These are phyloP conservation scores for Fusarium sp. DNA, from an alignment of 2,329 filamentous ascomycete species.

Conservation along the genomic window DNA sequence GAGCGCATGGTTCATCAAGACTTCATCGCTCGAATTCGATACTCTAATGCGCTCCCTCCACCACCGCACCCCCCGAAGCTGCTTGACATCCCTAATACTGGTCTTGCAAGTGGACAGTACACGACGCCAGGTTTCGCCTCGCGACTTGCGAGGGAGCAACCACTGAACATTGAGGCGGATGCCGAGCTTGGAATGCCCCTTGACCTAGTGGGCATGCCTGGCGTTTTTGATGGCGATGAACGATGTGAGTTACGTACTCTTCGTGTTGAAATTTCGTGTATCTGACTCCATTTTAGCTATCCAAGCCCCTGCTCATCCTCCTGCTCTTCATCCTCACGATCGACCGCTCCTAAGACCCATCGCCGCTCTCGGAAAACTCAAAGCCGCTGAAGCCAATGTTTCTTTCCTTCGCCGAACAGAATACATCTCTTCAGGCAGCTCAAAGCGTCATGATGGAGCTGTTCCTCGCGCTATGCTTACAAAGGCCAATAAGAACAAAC, in stretches of 20 bases:
- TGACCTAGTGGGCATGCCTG: conserved; percentile 93
- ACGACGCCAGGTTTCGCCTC: conserved; percentile 92
- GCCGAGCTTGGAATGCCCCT: conserved; percentile 98
- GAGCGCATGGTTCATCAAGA: conserved; percentile 85
- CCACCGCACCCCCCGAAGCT: conserved; percentile 96
- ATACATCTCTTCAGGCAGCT: conserved; percentile 79
- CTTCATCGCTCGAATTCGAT: conserved; percentile 95
- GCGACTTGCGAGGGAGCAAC: conserved; percentile 88
- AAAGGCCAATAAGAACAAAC: conserved; percentile 50
- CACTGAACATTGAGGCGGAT: conserved; percentile 96
- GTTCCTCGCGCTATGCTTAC: conserved; percentile 55
- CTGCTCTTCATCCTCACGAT: conserved; percentile 84
- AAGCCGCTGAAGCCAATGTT: conserved; percentile 79
- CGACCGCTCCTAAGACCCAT: conserved; percentile 85
- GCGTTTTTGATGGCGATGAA: conserved; percentile 95
- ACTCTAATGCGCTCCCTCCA: conserved; percentile 94
- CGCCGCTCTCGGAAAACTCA: conserved; percentile 85
- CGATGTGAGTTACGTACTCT: conserved; percentile 69
- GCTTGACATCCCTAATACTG: conserved; percentile 94
- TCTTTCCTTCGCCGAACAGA: conserved; percentile 97
- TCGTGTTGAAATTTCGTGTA: neutral
- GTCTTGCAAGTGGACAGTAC: conserved; percentile 86
- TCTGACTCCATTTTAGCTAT: conserved; percentile 70
- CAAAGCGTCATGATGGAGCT: conserved; percentile 62
- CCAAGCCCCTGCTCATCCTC: conserved; percentile 78